phyloP scores from a whole-genome alignment of 2,329 filamentous ascomycete genomes.

The Paraphoma chrysanthemicola region DNA sequence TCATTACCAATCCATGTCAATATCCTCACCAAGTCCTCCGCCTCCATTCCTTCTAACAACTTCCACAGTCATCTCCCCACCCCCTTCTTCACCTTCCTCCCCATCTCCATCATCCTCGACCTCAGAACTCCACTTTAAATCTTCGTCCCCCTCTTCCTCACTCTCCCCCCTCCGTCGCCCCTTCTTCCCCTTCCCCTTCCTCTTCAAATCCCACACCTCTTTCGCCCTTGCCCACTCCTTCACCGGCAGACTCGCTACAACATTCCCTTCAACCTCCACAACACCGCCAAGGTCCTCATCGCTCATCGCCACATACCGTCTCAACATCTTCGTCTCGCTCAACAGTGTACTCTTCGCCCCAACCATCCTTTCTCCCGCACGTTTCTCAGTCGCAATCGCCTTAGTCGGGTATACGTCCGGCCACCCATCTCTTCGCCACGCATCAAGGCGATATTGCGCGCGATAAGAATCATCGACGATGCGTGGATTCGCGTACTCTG shows the following conservation, averaged over 20 bases:
- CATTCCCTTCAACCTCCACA: background rate
- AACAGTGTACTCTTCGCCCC: background rate
- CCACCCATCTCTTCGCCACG: slow-evolving; percentile 27
- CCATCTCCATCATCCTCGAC: background rate
- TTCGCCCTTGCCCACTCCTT: background rate
- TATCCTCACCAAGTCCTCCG: too few species aligned
- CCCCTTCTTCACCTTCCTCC: background rate
- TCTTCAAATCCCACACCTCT: background rate
- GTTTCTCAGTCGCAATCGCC: slow-evolving; percentile 11
- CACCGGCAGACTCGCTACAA: background rate
- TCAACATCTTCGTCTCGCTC: background rate
- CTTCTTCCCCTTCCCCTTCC: background rate
- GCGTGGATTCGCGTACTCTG: slow-evolving; percentile 21
- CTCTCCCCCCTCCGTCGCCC: background rate
- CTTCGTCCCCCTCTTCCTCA: background rate
- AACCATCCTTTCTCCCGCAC: background rate
- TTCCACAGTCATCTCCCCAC: background rate
- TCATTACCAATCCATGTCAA: too few species aligned
- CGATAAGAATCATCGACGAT: slow-evolving; percentile 8
- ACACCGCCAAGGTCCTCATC: background rate
- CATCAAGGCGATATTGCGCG: slow-evolving; percentile 12
- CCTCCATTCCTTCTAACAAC: background rate
- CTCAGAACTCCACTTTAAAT: background rate
- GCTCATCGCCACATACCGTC: background rate
- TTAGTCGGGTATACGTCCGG: slow-evolving; percentile 9